Percentiles rank a stretch among this genome's conserved stretches.
Conservation (phyloP, 2,329 filamentous ascomycete genomes). For the Tolypocladium paradoxum region DNA sequence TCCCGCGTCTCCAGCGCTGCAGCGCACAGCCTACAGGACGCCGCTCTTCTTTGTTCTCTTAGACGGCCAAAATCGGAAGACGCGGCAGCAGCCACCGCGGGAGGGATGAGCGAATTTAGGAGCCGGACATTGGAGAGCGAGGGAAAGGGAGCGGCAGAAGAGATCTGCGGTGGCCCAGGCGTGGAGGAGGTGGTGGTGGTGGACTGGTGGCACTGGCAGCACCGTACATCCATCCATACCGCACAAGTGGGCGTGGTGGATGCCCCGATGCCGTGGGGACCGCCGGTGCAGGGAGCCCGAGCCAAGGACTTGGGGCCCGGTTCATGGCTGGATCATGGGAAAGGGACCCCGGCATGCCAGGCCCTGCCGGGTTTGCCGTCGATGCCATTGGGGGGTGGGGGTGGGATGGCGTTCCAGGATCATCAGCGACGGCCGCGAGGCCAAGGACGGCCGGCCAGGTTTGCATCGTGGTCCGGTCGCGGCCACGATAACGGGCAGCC, state of each 20-base stretch:
- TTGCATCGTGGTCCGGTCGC: neutral
- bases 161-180: neutral
- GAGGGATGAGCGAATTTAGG: neutral
- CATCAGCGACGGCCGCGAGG: neutral
- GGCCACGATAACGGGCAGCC: neutral
- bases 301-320: neutral
- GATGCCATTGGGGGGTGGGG: conserved; percentile 1
- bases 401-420: neutral
- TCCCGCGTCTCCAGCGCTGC: neutral
- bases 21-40: neutral
- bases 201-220: neutral
- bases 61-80: neutral
- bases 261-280: too few species aligned
- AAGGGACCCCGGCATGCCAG: neutral
- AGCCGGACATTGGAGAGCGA: neutral
- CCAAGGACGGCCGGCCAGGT: neutral
- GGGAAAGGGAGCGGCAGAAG: neutral
- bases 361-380: neutral
- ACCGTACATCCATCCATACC: too few species aligned
- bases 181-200: neutral
- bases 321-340: neutral
- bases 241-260: too few species aligned
- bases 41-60: neutral
- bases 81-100: neutral
- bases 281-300: neutral